Evolutionary conservation across 2,329 filamentous ascomycete genomes (phyloP), one percentile per base, ranked within the genome.

Genomic region (Magnaporthiopsis rhizophila): DNA sequence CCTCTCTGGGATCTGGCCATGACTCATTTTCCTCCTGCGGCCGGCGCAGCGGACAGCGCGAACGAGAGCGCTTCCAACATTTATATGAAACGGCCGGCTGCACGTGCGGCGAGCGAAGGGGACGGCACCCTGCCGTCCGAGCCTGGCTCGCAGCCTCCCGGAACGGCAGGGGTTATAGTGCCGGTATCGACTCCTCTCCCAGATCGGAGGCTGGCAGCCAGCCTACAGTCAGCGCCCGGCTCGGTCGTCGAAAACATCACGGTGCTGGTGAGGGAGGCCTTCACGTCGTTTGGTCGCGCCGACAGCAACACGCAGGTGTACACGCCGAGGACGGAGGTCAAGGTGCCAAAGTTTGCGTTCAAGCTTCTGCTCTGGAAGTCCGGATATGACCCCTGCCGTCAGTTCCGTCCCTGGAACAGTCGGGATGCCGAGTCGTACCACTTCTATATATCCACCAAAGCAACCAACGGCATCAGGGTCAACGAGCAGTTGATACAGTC

Each of bases 291-390:
- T 87, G 94, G 94, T 36, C 86, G 94, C 32, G 84, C 85, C 0
- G 78, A 76, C 0, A 79, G 82, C 26, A 93, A 92, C 69, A 94
- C 89, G 0, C 76, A 87, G 36, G 79, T 87, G 2, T 91, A 92
- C 70, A 75, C 83, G 0, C 79, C 87, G 61, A 77, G 75, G 36
- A 77, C 78, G 30, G 91, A 97, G 68, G 82, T 80, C 2, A 88
- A 87, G 21, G 86, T 98, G 50, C 91, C 93, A 1, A 94, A 94
- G 72, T 88, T 88, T 67, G 92, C 91, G 0, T 86, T 97, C 69
- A 89, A 90, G 70, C 79, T 97, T 53, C 80, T 91, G 45, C 85
- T 95, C 36, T 92, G 89, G 82, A 87, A 85, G 64, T 83, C 87
- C 0, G 85, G 84, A 13, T 88, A 88, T 65, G 88, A 91, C 65